Base-by-base conservation (phyloP, 1,284 basidiomycete genomes). In the Boletus sp. region DNA sequence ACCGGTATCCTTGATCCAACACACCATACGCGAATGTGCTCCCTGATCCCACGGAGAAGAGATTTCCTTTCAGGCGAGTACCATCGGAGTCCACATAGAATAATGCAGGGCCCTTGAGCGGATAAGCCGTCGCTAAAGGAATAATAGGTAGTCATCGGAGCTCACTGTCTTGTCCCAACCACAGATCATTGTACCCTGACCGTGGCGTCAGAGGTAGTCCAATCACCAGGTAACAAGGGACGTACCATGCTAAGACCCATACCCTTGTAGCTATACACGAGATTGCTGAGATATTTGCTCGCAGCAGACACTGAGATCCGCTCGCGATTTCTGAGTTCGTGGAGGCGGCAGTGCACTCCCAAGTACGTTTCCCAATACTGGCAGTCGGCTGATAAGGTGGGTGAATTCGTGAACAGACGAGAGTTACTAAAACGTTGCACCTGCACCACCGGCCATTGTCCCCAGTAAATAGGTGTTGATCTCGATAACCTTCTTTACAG, bases 21-120 rank as follows among this genome's bases (percentile, higher is more conserved):
- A 99, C 94, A 79, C 95, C 95, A 63, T 99, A 99, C 5, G 96
- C 96, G 62, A 95, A 98, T 0, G 96, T 99, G 63, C 90, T 93
- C 62, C 96, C 96, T 4, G 95, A 98, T 29, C 96, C 96, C 33
- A 99, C 96, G 6, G 94, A 97, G 76, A 99, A 99, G 13, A 98
- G 70, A 69, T 99, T 88, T 38, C 96, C 95, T 68, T 95, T 97
- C 47, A 99, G 75, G 20, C 96, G 85, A 9, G 91, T 90, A 32
- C 96, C 96, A 57, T 99, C 96, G 13, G 91, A 95, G 71, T 99
- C 96, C 48, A 99, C 96, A 68, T 99, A 99, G 74, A 94, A 99
- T 30, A 99, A 77, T 12, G 91, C 84, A n/a, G 95, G 95, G 0
- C 96, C 95, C 81, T 90, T 60, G 20, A 36, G 41, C 39, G 14